These are phyloP conservation scores for Vitis hybrid DNA, from an alignment of 177 flowering plant species.

Conservation along the genomic window DNA sequence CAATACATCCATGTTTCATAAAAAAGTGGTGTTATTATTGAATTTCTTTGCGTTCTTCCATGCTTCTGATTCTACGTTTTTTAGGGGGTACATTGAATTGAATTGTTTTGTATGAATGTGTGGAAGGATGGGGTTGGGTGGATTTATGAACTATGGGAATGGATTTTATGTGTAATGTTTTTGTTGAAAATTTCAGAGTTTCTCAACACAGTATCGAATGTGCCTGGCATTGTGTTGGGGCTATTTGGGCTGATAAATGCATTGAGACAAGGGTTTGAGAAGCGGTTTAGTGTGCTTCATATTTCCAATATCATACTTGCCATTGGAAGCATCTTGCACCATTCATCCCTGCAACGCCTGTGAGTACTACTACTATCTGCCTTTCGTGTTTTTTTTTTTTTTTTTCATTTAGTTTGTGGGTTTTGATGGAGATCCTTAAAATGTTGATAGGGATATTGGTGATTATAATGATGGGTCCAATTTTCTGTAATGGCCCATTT, in stretches of 20 bases:
- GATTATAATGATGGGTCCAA: no score
- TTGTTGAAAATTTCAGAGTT: constrained; percentile 74
- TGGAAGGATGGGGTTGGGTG: no score
- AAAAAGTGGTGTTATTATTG: no score
- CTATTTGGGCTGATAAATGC: constrained; percentile 86
- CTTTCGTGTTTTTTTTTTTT: not conserved
- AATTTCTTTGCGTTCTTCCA: no score
- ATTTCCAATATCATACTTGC: constrained; percentile 87
- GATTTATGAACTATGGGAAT: no score
- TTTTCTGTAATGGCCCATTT: no score
- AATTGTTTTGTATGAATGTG: no score
- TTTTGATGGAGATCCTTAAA: no score
- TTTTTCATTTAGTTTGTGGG: not conserved
- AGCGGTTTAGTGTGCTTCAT: constrained; percentile 88
- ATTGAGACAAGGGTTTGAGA: constrained; percentile 86
- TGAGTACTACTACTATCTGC: constrained; percentile 36
- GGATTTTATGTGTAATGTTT: constrained; percentile 58
- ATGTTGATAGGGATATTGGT: no score
- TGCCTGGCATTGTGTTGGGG: constrained; percentile 78
- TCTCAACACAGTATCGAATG: constrained; percentile 81
- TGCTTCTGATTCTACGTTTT: no score
- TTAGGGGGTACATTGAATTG: no score
- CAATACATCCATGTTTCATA: no score
- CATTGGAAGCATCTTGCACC: constrained; percentile 86
- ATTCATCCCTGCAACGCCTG: constrained; percentile 86